Base-by-base conservation (phyloP, 148 eudicot genomes). In the Beta vulgaris region DNA sequence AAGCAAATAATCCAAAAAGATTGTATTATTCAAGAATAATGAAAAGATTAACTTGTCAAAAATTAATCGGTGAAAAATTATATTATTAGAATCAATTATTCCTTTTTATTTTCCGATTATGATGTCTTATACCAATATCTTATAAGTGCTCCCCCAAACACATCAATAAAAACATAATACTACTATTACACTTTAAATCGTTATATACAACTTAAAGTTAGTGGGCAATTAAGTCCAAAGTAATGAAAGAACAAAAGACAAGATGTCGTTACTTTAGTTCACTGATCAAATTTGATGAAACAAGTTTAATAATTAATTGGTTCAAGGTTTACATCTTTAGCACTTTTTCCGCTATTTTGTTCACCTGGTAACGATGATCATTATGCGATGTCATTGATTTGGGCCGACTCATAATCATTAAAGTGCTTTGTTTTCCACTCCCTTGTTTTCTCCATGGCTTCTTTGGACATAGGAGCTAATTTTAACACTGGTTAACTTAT, bases 311-410 rank as follows among this genome's bases (percentile, higher is more conserved):
- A 58, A 46, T 58, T 19, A 44, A 21, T 46, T 43, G 28, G 65
- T 61, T 69, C 21, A 57, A 44, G 34, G 18, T 31, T 69, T 36
- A 34, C 48, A 66, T 66, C 69, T 66, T 58, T 77, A n/a, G 29
- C 62, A 36, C 71, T 49, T 77, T 77, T 51, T 26, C 37, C 70
- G 23, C 58, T 34, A 21, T 42, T 58, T 58, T 65, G 61, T 69
- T 77, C 48, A 58, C 39, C 31, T 44, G 18, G 12, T 4, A 19
- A 36, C 53, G 35, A 19, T 57, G 73, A 26, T 63, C 72, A 72
- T 79, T 78, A 79, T 74, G 70, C 31, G 31, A 58, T 73, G 78
- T 73, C 64, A 74, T 46, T 60, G 26, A 35, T 23, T 67, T 67
- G n/a, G 58, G 72, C 59, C 37, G 18, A 46, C 51, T 68, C 6